phyloP scores from a whole-genome alignment of 345 rosid genomes.

The Corchorus olitorius region DNA sequence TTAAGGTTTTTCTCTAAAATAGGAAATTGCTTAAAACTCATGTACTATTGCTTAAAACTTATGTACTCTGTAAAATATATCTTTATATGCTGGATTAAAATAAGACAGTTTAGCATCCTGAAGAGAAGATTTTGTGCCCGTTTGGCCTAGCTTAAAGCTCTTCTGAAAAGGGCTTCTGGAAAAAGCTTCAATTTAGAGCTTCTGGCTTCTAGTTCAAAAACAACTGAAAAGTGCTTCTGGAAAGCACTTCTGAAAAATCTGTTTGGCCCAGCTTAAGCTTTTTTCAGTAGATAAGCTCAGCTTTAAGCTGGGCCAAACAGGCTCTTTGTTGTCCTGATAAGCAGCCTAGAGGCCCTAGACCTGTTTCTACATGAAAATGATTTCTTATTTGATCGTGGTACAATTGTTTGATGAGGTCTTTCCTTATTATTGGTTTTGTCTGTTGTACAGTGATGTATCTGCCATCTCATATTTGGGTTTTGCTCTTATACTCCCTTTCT shows the following conservation, averaged over 20 bases:
- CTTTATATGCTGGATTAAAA: neutral
- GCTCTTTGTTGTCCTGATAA: neutral
- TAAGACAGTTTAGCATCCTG: neutral
- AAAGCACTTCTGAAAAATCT: no score
- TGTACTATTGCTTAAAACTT: neutral
- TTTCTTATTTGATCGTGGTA: neutral
- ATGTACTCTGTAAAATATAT: neutral
- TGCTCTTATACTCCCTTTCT: neutral
- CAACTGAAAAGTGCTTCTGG: no score
- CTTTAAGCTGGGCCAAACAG: no score
- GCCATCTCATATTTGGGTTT: neutral
- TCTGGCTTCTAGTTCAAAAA: no score
- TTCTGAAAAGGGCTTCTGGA: no score
- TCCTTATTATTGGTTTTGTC: neutral
- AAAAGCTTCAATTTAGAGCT: no score
- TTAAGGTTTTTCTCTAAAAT: neutral
- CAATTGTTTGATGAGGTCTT: neutral
- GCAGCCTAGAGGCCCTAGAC: neutral
- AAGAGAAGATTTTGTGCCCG: neutral
- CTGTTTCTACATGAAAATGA: neutral
- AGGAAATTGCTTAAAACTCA: neutral
- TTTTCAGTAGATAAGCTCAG: no score
- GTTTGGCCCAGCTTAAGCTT: no score
- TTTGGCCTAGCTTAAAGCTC: no score
- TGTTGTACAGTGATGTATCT: neutral